A percentile compares a stretch with the other conserved stretches of the same genome.
phyloP scores from a whole-genome alignment of 148 eudicot species.

The Pouteria glomerata region DNA sequence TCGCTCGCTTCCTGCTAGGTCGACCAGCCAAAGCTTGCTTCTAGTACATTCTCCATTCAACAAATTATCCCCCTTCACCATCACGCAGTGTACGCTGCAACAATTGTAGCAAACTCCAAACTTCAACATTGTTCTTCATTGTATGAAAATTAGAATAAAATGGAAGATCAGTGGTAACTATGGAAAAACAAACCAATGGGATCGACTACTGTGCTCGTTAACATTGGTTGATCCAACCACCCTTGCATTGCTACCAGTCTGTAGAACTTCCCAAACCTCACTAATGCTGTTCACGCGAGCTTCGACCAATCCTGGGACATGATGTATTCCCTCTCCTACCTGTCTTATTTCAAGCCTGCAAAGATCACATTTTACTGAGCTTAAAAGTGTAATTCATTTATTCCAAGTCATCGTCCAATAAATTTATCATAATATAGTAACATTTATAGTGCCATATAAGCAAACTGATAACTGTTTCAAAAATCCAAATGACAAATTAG shows the following conservation, averaged over 20 bases:
- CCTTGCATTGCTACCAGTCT: conserved; percentile 80
- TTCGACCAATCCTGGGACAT: conserved; percentile 89
- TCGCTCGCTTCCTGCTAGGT: conserved; percentile 93
- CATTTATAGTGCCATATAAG: no score
- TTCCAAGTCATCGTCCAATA: no score
- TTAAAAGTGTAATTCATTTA: no score
- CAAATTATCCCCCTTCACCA: conserved; percentile 87
- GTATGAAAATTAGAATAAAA: not conserved
- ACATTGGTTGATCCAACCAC: conserved; percentile 91
- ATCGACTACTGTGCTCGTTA: conserved; percentile 94
- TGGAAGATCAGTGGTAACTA: not conserved
- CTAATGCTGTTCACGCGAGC: conserved; percentile 72
- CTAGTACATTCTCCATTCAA: conserved; percentile 78
- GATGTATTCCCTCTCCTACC: conserved; percentile 73
- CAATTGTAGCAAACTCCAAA: conserved; percentile 3
- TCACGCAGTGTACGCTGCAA: conserved; percentile 89
- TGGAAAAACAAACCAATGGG: conserved; percentile 65
- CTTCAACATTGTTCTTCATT: conserved; percentile 6
- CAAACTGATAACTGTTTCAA: no score
- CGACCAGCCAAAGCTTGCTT: conserved; percentile 94
- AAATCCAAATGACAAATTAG: no score
- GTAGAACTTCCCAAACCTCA: conserved; percentile 87
- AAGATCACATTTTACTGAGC: not conserved
- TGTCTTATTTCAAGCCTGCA: conserved; percentile 89
- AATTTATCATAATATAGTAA: no score